Evolutionary conservation across 2,329 filamentous ascomycete species (phyloP).

Genomic region (Hymenoscyphus fructigenus): DNA sequence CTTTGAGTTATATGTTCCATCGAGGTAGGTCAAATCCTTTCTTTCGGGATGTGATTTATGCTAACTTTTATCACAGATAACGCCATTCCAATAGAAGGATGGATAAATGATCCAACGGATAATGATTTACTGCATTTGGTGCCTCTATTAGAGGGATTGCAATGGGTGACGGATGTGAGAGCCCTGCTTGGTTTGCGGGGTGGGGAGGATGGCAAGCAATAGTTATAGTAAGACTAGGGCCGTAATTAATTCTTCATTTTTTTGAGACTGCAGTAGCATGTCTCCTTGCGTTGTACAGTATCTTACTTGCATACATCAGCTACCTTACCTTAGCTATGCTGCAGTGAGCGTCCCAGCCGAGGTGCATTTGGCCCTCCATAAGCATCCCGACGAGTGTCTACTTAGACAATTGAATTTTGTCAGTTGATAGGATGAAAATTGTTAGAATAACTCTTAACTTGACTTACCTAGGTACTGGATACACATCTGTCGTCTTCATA

Average conservation of each 20-base stretch:
- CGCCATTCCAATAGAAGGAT: slow-evolving; percentile 97
- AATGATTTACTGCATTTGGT: slow-evolving; percentile 91
- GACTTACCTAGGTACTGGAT: too few species aligned
- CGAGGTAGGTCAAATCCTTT: slow-evolving; percentile 66
- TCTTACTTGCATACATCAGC: not conserved
- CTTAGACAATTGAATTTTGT: too few species aligned
- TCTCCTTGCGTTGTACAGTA: not conserved
- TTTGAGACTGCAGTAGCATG: not conserved
- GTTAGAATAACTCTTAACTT: too few species aligned
- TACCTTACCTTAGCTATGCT: not conserved
- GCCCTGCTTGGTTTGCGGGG: slow-evolving; percentile 85
- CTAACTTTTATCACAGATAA: slow-evolving; percentile 67
- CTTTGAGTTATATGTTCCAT: slow-evolving; percentile 97
- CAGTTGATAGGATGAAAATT: too few species aligned
- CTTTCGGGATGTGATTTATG: slow-evolving; percentile 8
- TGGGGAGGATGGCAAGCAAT: slow-evolving; percentile 69
- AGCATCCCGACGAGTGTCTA: too few species aligned
- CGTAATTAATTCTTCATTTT: slow-evolving; percentile 10
- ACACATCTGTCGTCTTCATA: too few species aligned
- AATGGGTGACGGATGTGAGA: slow-evolving; percentile 94
- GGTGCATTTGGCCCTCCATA: too few species aligned
- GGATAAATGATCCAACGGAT: slow-evolving; percentile 98
- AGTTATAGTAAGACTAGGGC: slow-evolving; percentile 23
- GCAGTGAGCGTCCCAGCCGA: not conserved
- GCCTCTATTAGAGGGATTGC: slow-evolving; percentile 87